Evolutionary conservation across 805 yeast species (phyloP).

Genomic region (Scheffersomyces coipomensis): DNA sequence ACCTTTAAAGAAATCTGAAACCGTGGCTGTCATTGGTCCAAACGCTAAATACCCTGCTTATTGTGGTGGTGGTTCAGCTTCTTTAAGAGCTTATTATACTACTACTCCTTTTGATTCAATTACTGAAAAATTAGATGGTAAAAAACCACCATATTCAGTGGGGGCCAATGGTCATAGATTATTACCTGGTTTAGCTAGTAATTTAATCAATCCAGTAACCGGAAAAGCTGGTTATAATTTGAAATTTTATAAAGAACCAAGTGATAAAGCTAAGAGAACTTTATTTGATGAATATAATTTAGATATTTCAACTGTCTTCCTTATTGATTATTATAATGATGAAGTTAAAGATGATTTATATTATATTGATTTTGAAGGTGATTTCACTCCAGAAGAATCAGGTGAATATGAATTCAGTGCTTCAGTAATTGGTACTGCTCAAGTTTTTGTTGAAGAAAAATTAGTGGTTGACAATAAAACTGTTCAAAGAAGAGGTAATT

Average conservation of each 20-base stretch:
- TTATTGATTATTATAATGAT: slow-evolving; percentile 20
- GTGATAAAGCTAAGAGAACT: slow-evolving; percentile 8
- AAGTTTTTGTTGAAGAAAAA: slow-evolving; percentile 49
- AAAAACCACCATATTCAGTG: slow-evolving; percentile 21
- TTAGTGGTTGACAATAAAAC: slow-evolving; percentile 57
- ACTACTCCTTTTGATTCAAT: slow-evolving; percentile 25
- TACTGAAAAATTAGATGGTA: slow-evolving; percentile 10
- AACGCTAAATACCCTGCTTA: slow-evolving; percentile 26
- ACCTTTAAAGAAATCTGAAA: slow-evolving; percentile 29
- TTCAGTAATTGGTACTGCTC: slow-evolving; percentile 53
- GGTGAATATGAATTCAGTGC: slow-evolving; percentile 54
- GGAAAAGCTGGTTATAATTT: slow-evolving; percentile 22
- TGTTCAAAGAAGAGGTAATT: slow-evolving; percentile 46
- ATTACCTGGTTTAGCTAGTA: slow-evolving; percentile 25
- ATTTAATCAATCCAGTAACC: slow-evolving; percentile 17
- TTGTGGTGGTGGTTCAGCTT: slow-evolving; percentile 36
- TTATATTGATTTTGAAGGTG: slow-evolving; percentile 44
- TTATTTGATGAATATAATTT: slow-evolving; percentile 18
- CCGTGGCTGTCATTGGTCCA: slow-evolving; percentile 31
- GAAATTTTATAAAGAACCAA: slow-evolving; percentile 19
- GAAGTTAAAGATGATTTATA: slow-evolving; percentile 23
- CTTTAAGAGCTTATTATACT: slow-evolving; percentile 22
- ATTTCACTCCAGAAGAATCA: slow-evolving; percentile 43
- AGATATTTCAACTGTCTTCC: slow-evolving; percentile 13
- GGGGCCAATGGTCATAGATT: slow-evolving; percentile 29